Evolutionary conservation across 108 stramenopile genomes (phyloP).

Genomic region (Fragilaria radians): DNA sequence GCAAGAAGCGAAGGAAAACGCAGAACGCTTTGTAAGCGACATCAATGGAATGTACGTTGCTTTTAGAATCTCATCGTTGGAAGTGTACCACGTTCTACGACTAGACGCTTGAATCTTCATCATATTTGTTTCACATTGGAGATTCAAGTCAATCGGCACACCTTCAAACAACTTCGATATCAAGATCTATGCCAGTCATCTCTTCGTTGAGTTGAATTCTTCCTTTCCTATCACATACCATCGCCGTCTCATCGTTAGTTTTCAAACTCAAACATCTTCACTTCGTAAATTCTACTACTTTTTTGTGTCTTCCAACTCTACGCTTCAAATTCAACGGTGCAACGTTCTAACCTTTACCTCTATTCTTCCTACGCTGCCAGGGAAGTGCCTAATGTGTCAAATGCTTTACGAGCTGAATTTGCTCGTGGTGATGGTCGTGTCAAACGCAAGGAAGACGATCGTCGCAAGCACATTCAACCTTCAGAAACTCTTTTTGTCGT

Average conservation of each 20-base stretch:
- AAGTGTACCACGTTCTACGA: not conserved
- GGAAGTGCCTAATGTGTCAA: slow-evolving; percentile 59
- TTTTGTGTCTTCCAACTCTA: not conserved
- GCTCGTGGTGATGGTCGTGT: slow-evolving; percentile 83
- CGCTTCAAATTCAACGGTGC: no score
- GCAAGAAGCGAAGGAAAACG: slow-evolving; percentile 53
- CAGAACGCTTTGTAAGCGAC: slow-evolving; percentile 52
- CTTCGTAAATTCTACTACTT: not conserved
- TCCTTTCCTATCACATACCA: not conserved
- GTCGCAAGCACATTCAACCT: slow-evolving; percentile 79
- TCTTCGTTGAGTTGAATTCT: no score
- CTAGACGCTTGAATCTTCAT: not conserved
- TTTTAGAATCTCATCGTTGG: slow-evolving; percentile 2
- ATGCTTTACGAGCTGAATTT: slow-evolving; percentile 73
- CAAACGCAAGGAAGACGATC: slow-evolving; percentile 89
- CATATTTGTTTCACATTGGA: no score
- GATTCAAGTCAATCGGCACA: no score
- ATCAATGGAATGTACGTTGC: slow-evolving; percentile 82
- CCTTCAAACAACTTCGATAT: no score
- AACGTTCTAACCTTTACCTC: no score
- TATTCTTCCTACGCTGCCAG: slow-evolving; percentile 19
- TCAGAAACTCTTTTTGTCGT: slow-evolving; percentile 74
- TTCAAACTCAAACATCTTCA: slow-evolving; percentile 3
- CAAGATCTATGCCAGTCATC: no score
- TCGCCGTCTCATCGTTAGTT: not conserved